Base-by-base conservation (phyloP, 2,329 filamentous ascomycete genomes). In the Botrytis medusae region DNA sequence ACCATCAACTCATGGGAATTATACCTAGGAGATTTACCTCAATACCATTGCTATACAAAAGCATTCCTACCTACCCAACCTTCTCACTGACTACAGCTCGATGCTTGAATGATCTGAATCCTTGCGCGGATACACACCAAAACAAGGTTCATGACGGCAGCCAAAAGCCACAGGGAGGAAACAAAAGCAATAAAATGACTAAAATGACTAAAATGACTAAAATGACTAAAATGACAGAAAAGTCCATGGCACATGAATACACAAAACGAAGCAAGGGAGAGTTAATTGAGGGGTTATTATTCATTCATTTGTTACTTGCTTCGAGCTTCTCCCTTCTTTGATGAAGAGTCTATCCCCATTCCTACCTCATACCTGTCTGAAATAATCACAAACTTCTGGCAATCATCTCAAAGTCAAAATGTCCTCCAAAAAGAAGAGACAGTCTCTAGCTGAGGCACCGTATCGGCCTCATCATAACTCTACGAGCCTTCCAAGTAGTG, bases 91-190 rank as follows among this genome's bases (percentile, higher is more conserved):
- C 34, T 42, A 20, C 32, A 29, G 3, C 37, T 40, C 29, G 25
- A 8, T n/a, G 5, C 59, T 40, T n/a, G 12, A 12, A 40, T 32
- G 9, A 8, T 54, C 14, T 40, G 63, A 16, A 40, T 67, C 32
- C 34, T 37, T 29, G 12, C 32, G 4, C 22, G 32, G 22, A 29
- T 22, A 51, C 12, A 16, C 10, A 29, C 4, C 12, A 9, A 3
- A 18, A 48, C 25, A 67, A 51, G 46, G 32, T 54, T 67, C 10
- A 10, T 32, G 22, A 29, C 32, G 14, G 32, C 32, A 29, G 46
- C 64, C 46, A 54, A 67, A 51, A 40, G 64, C 64, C 64, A 54
- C 63, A 51, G 48, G 46, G 32, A 10, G 32, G 12, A 54, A 54
- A 29, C 0, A 54, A 67, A 54, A 54, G 63, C 63, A 67, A 67